Evolutionary conservation across 2,329 filamentous ascomycete species (phyloP).

Genomic region (Colletotrichum neosansevieriae): DNA sequence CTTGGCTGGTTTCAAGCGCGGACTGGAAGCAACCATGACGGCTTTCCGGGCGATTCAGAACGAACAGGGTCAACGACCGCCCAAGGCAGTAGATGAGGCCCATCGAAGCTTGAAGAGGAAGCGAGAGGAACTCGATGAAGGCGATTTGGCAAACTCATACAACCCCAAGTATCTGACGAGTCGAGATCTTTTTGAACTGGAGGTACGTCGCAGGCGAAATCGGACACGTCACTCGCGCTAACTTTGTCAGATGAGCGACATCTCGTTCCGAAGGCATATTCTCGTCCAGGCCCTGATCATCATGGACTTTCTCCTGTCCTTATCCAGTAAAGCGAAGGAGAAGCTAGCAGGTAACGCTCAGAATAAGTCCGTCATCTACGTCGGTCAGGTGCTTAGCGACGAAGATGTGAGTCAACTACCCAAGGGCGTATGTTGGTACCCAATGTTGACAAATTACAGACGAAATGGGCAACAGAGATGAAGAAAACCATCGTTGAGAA

Average conservation of each 20-base stretch:
- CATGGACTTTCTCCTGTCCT: constrained; percentile 93
- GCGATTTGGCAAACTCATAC: constrained; percentile 77
- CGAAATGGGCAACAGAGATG: constrained; percentile 86
- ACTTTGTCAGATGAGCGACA: constrained; percentile 79
- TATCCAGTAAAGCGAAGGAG: constrained; percentile 84
- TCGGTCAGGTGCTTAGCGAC: constrained; percentile 78
- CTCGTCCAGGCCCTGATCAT: constrained; percentile 95
- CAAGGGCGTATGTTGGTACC: neutral
- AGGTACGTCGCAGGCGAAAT: constrained; percentile 66
- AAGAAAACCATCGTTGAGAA: constrained; percentile 81
- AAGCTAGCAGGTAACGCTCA: constrained; percentile 75
- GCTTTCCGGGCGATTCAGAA: constrained; percentile 66
- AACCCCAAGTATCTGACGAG: constrained; percentile 99
- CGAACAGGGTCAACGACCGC: constrained; percentile 57
- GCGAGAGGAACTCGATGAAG: constrained; percentile 62
- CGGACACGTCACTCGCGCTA: constrained; percentile 41
- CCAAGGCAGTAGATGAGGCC: constrained; percentile 71
- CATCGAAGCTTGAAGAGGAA: constrained; percentile 80
- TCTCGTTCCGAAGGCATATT: constrained; percentile 93
- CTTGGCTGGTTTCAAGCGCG: constrained; percentile 84
- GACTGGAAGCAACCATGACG: constrained; percentile 74
- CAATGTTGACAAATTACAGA: constrained; percentile 56
- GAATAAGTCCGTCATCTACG: constrained; percentile 91
- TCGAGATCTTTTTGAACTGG: constrained; percentile 92
- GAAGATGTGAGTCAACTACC: constrained; percentile 76